Evolutionary conservation across 2,329 filamentous ascomycete species (phyloP).

Genomic region (Penicillium polonicum): DNA sequence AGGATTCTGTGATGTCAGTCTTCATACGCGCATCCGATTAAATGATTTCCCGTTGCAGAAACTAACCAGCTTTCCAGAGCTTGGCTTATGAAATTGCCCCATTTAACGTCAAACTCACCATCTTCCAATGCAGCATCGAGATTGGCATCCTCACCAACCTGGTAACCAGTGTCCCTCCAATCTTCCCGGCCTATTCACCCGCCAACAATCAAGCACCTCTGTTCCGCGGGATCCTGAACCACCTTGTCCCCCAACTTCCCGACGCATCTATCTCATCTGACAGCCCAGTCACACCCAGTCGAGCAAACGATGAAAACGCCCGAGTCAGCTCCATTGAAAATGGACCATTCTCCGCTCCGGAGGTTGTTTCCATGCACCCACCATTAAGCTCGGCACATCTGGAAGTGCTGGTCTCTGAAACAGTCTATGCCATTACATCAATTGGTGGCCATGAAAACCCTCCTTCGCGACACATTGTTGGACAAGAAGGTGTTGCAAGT

Average conservation of each 20-base stretch:
- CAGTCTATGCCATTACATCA: constrained; percentile 83
- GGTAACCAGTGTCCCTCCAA: constrained; percentile 77
- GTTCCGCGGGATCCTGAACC: constrained; percentile 77
- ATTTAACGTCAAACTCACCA: constrained; percentile 94
- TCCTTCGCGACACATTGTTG: constrained; percentile 89
- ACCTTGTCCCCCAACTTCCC: constrained; percentile 73
- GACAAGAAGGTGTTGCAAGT: constrained; percentile 78
- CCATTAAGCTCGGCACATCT: constrained; percentile 66
- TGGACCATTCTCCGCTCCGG: constrained; percentile 39
- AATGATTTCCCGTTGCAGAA: constrained; percentile 1
- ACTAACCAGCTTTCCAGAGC: constrained; percentile 46
- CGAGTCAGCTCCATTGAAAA: constrained; percentile 29
- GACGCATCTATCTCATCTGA: constrained; percentile 37
- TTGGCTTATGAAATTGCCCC: constrained; percentile 94
- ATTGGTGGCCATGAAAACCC: constrained; percentile 97
- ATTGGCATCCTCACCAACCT: constrained; percentile 83
- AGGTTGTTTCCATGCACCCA: constrained; percentile 69
- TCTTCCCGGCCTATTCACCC: constrained; percentile 65
- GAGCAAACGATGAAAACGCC: constrained; percentile 19
- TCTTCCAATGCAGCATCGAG: constrained; percentile 94
- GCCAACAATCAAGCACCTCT: constrained; percentile 73
- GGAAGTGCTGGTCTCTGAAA: constrained; percentile 77
- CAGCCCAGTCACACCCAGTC: constrained; percentile 1
- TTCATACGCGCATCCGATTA: not conserved
- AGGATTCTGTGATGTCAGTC: constrained; percentile 79